Base-by-base conservation (phyloP, 768 basidiomycete genomes). In the Neoboletus magnificus region DNA sequence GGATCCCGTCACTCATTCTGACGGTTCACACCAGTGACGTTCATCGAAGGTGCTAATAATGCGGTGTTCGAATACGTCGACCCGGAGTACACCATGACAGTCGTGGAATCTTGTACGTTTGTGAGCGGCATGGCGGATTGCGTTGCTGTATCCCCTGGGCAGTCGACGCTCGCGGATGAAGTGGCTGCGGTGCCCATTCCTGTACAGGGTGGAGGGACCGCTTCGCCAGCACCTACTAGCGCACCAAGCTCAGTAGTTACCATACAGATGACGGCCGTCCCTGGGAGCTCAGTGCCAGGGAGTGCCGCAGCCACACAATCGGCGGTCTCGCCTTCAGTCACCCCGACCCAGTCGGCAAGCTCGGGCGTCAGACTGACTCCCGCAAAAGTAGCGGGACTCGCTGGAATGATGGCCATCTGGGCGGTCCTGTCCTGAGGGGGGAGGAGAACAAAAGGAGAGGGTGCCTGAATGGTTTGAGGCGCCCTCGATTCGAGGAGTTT, bases 181-280 rank as follows among this genome's bases (percentile, higher is more conserved):
- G 13, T 15, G 10, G 9, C 8, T 30, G 29, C 18, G 41, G 54
- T 42, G 20, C 54, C 53, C 39, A 35, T 66, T 22, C 41, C 44
- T 18, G 61, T 63, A 41, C 53, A 53, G 36, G 55, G 57, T 2
- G 55, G 64, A 30, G 52, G 29, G 22, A 56, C 56, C 27, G 51
- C 18, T 41, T 42, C 41, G 20, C 27, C 46, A 22, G 50, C 15
- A 12, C 23, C 20, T 33, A 30, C 48, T 4, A 20, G 25, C 5
- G 7, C 18, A 10, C 10, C 33, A 20, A 16, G 22, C 23, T 15
- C n/a, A 29, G 15, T 36, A 5, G 36, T 16, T 40, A 13, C 49
- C 4, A 11, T 18, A 8, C 50, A 27, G 23, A 52, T 51, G 25
- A 42, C 41, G n/a, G 18, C 49, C 5, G 43, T 25, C 0, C 32